Base-by-base conservation (phyloP, 2,329 filamentous ascomycete species). In the Graphiopsis chlorocephala region DNA sequence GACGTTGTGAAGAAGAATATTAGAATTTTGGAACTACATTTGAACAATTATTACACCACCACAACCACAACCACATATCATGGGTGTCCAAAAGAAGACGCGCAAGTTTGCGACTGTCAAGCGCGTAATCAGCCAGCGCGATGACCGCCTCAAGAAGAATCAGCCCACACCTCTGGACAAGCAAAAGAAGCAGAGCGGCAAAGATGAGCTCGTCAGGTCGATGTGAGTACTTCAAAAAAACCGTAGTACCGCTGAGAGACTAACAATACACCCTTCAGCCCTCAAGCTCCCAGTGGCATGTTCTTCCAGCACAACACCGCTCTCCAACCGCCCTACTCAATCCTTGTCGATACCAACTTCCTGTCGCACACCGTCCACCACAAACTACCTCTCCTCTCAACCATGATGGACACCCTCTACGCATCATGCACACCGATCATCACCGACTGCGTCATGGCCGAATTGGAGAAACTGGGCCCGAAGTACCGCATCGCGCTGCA, bases 361-460 rank as follows among this genome's bases (percentile, higher is more conserved):
- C 85, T 97, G 68, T 92, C 88, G 45, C 93, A 97, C 78, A 95
- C 93, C 0, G 91, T 98, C 1, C 91, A 93, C 78, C 88, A 90
- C 70, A 98, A 99, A 80, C 86, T 98, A 23, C 92, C 93, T 35
- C 82, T 98, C 14, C 84, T 96, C 23, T 89, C 94, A 66, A 88
- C 90, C 3, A 91, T 97, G 82, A 97, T 97, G 92, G 93, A 97
- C 77, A 90, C 91, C 62, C 84, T 99, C 4, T 96, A 93, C 76
- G 94, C 94, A 20, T 96, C 96, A 73, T 95, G 91, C 76, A 92
- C 88, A 25, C 92, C 93, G 20, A 90, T 95, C 69, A 93, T 98
- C 70, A 97, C 93, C 1, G 86, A 87, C 69, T 93, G 90, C 80
- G 88, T 89, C 70, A 89, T 93, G 85, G 89, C 88, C 63, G 93